Base-by-base conservation (phyloP, 345 rosid genomes). In the Fremontodendron californicum region DNA sequence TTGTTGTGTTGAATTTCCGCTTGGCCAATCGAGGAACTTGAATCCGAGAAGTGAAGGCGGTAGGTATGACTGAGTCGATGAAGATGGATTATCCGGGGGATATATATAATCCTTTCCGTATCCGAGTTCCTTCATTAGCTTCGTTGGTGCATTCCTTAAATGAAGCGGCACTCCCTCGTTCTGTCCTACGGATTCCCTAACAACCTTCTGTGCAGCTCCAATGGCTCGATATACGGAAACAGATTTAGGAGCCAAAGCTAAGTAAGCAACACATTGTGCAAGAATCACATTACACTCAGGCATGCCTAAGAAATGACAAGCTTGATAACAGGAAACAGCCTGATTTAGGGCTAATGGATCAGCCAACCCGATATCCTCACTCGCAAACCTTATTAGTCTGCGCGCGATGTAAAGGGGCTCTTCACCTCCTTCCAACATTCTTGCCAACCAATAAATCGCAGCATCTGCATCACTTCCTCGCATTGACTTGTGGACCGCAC, bases 361-460 rank as follows among this genome's bases (percentile, higher is more conserved):
- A 1, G 92, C 98, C 78, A 92, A 82, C 1, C 95, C 97, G 51
- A 93, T 85, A 87, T 92, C 98, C 81, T 93, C 97, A 63, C 93
- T 89, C 3, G 98, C 97, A 84, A 93, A 93, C 79, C 97, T 85
- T 78, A 90, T 82, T 80, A 93, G 82, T 25, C 98, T 83, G 82
- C 97, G 84, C 0, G 93, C 94, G 48, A 93, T 92, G 87, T 93
- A 93, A 40, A 90, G 97, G 10, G 98, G 98, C 78, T 89, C 88
- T 75, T 93, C 95, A 0, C 98, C 97, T 57, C 90, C 98, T 72
- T 91, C 95, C 13, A 93, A 78, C 98, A 93, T 93, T 68, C 98
- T 83, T 2, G 86, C 92, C 77, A 93, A 58, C 98, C 97, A 93
- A 81, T 92, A 93, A 35, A 93, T 85, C 11, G 98, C 87, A 16